Conservation (phyloP, 768 basidiomycete species). For the Chalciporus piperatus region DNA sequence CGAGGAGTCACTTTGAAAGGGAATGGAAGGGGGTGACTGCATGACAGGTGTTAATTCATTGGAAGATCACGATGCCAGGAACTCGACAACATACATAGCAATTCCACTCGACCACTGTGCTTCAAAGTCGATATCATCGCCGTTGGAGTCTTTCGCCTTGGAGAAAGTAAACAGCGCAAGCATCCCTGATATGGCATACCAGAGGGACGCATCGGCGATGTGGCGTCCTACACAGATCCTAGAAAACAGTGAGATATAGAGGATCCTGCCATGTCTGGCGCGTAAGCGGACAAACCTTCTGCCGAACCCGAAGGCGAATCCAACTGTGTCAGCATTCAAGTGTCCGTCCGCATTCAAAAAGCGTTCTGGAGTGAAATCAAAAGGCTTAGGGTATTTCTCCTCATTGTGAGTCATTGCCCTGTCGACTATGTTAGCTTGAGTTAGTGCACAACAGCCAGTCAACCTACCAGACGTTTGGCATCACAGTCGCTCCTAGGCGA, state of each 20-base stretch:
- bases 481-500: constrained; percentile 19
- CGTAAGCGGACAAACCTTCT: constrained; percentile 10
- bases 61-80: too few relatives aligned
- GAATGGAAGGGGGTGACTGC: constrained; percentile 17
- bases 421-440: background rate
- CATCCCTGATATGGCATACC: constrained; percentile 25
- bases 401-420: constrained; percentile 36
- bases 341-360: constrained; percentile 23
- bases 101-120: constrained; percentile 16
- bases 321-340: constrained; percentile 20
- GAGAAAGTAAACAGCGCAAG: constrained; percentile 29
- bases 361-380: constrained; percentile 32
- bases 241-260: too few relatives aligned
- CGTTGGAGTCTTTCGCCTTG: constrained; percentile 20
- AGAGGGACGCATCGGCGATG: constrained; percentile 28
- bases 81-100: constrained; percentile 8
- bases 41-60: background rate
- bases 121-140: constrained; percentile 21
- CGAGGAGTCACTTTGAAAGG: constrained; percentile 14
- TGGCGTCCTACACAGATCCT: constrained; percentile 23
- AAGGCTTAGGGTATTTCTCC: constrained; percentile 30
- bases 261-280: too few relatives aligned
- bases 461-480: constrained; percentile 29
- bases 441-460: background rate
- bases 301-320: constrained; percentile 24